phyloP scores from a whole-genome alignment of 2,329 filamentous ascomycete genomes.

The Fusarium musae region DNA sequence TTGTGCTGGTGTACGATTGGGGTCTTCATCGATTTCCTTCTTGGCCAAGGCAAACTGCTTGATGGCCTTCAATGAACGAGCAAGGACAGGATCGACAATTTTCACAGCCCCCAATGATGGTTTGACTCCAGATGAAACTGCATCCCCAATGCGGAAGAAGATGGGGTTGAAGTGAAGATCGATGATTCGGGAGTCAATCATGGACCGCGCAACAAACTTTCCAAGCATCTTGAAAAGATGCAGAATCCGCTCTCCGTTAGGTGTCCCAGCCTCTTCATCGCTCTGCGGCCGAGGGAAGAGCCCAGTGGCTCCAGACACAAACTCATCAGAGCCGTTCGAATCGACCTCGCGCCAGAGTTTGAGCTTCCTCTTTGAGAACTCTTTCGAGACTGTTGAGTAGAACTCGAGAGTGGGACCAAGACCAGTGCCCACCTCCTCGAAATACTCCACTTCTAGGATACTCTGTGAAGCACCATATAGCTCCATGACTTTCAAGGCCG shows the following conservation, averaged over 20 bases:
- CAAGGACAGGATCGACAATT: conserved; percentile 86
- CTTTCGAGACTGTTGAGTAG: conserved; percentile 95
- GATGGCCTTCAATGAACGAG: conserved; percentile 84
- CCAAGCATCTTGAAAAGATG: conserved; percentile 93
- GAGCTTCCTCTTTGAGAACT: conserved; percentile 96
- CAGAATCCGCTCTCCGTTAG: conserved; percentile 87
- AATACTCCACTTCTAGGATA: conserved; percentile 96
- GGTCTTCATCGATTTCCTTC: conserved; percentile 81
- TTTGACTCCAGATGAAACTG: conserved; percentile 68
- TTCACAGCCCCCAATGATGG: conserved; percentile 92
- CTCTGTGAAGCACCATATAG: conserved; percentile 97
- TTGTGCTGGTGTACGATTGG: conserved; percentile 70
- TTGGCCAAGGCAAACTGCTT: conserved; percentile 89
- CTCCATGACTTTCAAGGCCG: conserved; percentile 98
- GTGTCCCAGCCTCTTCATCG: conserved; percentile 75
- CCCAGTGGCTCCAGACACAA: conserved; percentile 84
- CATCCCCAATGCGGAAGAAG: conserved; percentile 93
- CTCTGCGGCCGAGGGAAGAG: conserved; percentile 94
- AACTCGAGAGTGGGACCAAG: conserved; percentile 96
- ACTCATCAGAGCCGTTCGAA: conserved; percentile 76
- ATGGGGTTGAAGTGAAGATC: conserved; percentile 97
- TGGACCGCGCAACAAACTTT: conserved; percentile 96
- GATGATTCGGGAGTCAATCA: conserved; percentile 98
- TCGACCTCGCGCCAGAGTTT: conserved; percentile 97
- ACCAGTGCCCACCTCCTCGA: conserved; percentile 97